Conservation (phyloP, 2,329 filamentous ascomycete species). For the Penicillium hesseltinei region DNA sequence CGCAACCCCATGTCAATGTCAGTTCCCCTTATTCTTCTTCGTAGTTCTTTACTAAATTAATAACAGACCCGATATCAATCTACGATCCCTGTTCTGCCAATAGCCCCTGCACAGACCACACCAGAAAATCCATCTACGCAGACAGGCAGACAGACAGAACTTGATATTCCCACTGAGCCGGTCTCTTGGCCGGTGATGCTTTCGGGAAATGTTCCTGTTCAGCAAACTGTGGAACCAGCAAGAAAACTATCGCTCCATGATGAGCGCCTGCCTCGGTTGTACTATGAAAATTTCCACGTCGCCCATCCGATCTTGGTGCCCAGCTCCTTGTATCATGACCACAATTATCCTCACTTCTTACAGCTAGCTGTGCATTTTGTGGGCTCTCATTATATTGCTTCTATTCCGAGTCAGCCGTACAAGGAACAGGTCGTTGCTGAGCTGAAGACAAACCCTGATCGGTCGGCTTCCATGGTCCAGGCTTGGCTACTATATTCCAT, state of each 20-base stretch:
- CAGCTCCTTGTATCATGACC: conserved; percentile 36
- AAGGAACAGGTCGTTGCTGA: conserved; percentile 29
- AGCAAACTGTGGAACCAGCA: conserved; percentile 15
- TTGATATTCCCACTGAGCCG: conserved; percentile 20
- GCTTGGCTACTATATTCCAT: conserved; percentile 39
- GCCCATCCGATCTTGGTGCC: conserved; percentile 57
- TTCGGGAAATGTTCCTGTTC: conserved; percentile 14
- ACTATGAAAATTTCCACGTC: conserved; percentile 53
- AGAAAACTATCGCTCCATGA: conserved; percentile 24
- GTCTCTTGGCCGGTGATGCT: conserved; percentile 24
- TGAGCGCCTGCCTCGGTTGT: conserved; percentile 46
- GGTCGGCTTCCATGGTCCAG: conserved; percentile 38
- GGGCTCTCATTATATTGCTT: conserved; percentile 51
- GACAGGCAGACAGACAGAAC: conserved; percentile 11
- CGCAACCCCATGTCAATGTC: conserved; percentile 12
- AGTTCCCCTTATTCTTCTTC: conserved; percentile 1
- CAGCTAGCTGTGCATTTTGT: conserved; percentile 53
- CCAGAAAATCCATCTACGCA: conserved; percentile 20
- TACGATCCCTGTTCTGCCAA: conserved; percentile 9
- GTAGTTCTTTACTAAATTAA: not conserved
- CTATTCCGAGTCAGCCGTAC: conserved; percentile 22
- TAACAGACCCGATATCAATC: conserved; percentile 10
- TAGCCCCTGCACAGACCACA: conserved; percentile 13
- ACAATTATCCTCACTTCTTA: conserved; percentile 47
- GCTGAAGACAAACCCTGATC: conserved; percentile 22